Evolutionary conservation across 2,329 filamentous ascomycete genomes (phyloP), one percentile per base, ranked within the genome.

Genomic region (Nannizzia gypsea): DNA sequence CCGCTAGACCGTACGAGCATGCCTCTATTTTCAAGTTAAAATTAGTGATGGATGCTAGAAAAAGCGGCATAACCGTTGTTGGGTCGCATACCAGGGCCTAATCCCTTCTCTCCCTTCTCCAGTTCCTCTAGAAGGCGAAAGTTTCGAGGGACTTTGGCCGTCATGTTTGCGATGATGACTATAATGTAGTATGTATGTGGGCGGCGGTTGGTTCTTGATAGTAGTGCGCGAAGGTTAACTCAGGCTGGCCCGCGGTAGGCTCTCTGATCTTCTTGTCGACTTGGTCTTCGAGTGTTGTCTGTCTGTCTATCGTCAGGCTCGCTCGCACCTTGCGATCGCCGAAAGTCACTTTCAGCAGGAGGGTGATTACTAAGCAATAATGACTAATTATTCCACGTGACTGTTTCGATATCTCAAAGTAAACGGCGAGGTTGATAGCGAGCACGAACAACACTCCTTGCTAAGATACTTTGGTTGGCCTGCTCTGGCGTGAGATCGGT

Each of bases 41-140:
- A 36, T 31, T 62, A 22, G 57, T 36, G 3, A 57, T 42, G 13
- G n/a, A 9, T 8, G 31, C 22, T 22, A 9, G 28, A 44, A 3
- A 8, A 44, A 17, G 36, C 6, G 15, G 13, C n/a, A 17, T 38
- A 50, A 11, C 4, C 20, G 22, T 11, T 15, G 5, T 50, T 3
- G 20, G 17, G n/a, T 24, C 36, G 20, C 55, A 26, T 44, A 76
- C 90, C 89, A 73, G 92, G 90, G 70, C 93, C 92, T 64, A 93
- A 82, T 63, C 93, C 93, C 77, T 99, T 99, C 80, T 99, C 93
- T 70, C 93, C 93, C 80, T 97, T 97, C 80, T 99, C 93, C 20
- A 99, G 82, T 84, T 99, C 93, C 75, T 96, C 93, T 60, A 99
- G 81, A 66, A 99, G 83, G 71, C 92, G 87, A 74, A 99, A 99